Base-by-base conservation (phyloP, 2,329 filamentous ascomycete genomes). In the Furcasterigmium sp. region DNA sequence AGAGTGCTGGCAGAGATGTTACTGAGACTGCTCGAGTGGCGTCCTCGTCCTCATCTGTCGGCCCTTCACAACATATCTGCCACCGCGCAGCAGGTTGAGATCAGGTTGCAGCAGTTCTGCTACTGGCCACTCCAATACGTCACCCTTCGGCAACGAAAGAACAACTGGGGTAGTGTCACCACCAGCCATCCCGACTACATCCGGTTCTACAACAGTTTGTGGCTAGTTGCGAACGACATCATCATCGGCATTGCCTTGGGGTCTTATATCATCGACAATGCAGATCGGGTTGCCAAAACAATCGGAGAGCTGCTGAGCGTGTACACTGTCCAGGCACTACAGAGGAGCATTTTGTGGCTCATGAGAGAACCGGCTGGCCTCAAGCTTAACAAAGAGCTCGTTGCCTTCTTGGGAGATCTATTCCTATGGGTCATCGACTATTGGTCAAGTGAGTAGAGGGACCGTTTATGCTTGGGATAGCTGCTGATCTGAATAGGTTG, bases 361-460 rank as follows among this genome's bases (percentile, higher is more conserved):
- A 96, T 93, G 87, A 87, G 87, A 43, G 95, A 86, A 82, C 93
- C 93, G 8, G 93, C 90, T 38, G 93, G 93, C 26, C 69, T 98
- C 51, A 98, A 98, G 64, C 77, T 98, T 29, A 98, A 98, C 60
- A 91, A 82, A 43, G 91, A 98, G 63, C 73, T 98, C 30, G 93
- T 91, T 3, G 78, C 80, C n/a, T 98, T 98, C 55, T 76, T 98
- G 11, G 93, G 93, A 50, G 91, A 97, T 57, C 69, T 98, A 3
- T 98, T 98, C 58, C 72, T 97, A 3, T 98, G 93, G 93, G 93
- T 98, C 38, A 97, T 98, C 51, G 91, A 96, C 52, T 94, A 96
- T 60, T 98, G 93, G 93, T 87, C 88, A 45, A 85, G 86, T 87
- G 69, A 60, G 79, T 69, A 29, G 38, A 21, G 20, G 21, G 25